phyloP scores from a whole-genome alignment of 192 early-diverging fungal species.

The Umbelopsis ramanniana region DNA sequence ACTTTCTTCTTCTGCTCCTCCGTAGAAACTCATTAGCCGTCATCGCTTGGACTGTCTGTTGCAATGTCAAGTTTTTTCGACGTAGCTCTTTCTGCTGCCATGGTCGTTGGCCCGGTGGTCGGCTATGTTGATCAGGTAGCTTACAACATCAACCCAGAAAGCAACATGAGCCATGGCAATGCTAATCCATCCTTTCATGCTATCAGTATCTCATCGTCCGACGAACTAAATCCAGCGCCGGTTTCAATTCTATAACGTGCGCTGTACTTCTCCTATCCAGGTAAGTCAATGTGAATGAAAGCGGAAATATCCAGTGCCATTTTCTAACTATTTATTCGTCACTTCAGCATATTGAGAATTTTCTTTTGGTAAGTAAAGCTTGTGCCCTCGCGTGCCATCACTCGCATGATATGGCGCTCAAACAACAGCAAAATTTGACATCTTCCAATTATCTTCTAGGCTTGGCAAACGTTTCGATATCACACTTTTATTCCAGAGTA shows the following conservation, averaged over 20 bases:
- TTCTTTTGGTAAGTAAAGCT: constrained; percentile 44
- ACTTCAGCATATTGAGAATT: constrained; percentile 45
- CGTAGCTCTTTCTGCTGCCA: constrained; percentile 43
- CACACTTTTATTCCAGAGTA: constrained; percentile 57
- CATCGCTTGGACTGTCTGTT: background rate
- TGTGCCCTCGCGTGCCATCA: background rate
- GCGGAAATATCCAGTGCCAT: constrained; percentile 2
- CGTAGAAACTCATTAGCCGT: background rate
- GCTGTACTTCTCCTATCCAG: constrained; percentile 58
- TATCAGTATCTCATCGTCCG: constrained; percentile 52
- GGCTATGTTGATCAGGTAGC: constrained; percentile 59
- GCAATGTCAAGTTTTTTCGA: constrained; percentile 3
- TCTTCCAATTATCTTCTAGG: constrained; percentile 26
- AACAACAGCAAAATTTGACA: background rate
- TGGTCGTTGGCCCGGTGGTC: constrained; percentile 60
- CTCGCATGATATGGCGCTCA: no score
- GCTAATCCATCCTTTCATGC: background rate
- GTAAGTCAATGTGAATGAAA: constrained; percentile 30
- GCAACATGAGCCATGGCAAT: background rate
- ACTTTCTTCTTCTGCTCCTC: background rate
- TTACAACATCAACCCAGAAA: background rate
- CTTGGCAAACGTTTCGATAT: constrained; percentile 52
- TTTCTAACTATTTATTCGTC: background rate
- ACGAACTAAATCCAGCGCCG: constrained; percentile 51
- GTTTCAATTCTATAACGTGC: constrained; percentile 59